Evolutionary conservation across 2,329 filamentous ascomycete genomes (phyloP).

Genomic region (Fusarium transvaalense): DNA sequence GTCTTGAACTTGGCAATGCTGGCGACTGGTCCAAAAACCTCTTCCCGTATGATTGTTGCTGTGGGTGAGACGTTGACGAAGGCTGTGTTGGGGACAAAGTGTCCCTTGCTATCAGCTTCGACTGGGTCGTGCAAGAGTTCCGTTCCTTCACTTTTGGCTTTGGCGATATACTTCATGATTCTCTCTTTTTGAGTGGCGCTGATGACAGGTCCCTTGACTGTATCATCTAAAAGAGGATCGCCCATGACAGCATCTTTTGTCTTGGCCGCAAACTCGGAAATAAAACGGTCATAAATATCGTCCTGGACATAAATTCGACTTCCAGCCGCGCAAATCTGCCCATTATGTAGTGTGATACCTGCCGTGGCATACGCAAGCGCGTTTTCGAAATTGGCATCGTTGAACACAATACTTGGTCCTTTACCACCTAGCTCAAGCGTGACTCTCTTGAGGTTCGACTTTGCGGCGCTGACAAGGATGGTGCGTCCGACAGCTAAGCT

Average conservation of each 20-base stretch:
- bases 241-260: slow-evolving; percentile 35
- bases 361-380: slow-evolving; percentile 64
- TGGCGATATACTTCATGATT: slow-evolving; percentile 53
- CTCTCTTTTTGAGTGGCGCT: slow-evolving; percentile 73
- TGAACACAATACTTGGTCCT: slow-evolving; percentile 69
- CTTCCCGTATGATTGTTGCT: slow-evolving; percentile 26
- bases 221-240: slow-evolving; percentile 51
- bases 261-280: slow-evolving; percentile 14
- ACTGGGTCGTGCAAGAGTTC: slow-evolving; percentile 18
- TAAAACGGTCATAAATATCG: slow-evolving; percentile 59
- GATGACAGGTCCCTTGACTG: slow-evolving; percentile 56
- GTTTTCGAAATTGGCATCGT: slow-evolving; percentile 71
- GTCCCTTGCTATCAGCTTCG: slow-evolving; percentile 31
- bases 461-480: slow-evolving; percentile 80
- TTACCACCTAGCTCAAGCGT: slow-evolving; percentile 81
- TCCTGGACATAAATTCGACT: slow-evolving; percentile 71
- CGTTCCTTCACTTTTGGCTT: slow-evolving; percentile 36
- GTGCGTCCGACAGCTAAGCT: slow-evolving; percentile 72
- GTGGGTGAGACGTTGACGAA: slow-evolving; percentile 44
- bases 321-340: slow-evolving; percentile 71
- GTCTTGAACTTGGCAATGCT: slow-evolving; percentile 35
- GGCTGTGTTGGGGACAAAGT: slow-evolving; percentile 51
- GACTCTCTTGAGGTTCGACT: slow-evolving; percentile 81
- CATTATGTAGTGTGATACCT: slow-evolving; percentile 65
- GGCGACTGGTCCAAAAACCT: slow-evolving; percentile 32